These are phyloP conservation scores for Aspergillus piperis DNA, from an alignment of 2,329 filamentous ascomycete genomes.

Conservation along the genomic window DNA sequence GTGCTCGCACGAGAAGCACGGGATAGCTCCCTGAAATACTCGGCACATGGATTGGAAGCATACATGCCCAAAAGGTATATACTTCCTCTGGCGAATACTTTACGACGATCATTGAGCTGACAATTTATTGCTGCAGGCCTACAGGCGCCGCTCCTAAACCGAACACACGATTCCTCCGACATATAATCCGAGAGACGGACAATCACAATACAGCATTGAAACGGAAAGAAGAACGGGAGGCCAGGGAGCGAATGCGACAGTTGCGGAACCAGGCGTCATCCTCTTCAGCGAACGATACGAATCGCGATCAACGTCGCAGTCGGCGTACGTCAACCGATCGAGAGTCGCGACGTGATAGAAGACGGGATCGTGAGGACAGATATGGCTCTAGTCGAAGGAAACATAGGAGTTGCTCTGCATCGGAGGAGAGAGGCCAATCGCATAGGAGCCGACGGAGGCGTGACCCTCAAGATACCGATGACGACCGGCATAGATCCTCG, in stretches of 20 bases:
- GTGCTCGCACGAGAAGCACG: conserved; percentile 80
- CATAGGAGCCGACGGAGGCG: conserved; percentile 27
- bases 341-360: conserved; percentile 24
- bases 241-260: conserved; percentile 67
- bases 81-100: conserved; percentile 1
- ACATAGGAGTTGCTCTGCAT: conserved; percentile 30
- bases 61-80: conserved; percentile 58
- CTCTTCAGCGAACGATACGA: conserved; percentile 20
- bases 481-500: conserved; percentile 21
- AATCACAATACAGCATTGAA: conserved; percentile 84
- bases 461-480: conserved; percentile 21
- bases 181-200: conserved; percentile 86
- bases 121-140: conserved; percentile 50
- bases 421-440: conserved; percentile 27
- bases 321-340: conserved; percentile 19
- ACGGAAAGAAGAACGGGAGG: conserved; percentile 80
- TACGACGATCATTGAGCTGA: conserved; percentile 6
- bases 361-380: conserved; percentile 25
- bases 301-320: conserved; percentile 37
- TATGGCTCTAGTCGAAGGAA: conserved; percentile 32
- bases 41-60: conserved; percentile 71
- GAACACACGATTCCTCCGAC: conserved; percentile 84
- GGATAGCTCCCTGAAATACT: conserved; percentile 71
- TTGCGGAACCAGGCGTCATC: conserved; percentile 48
- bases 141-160: conserved; percentile 74